phyloP scores from a whole-genome alignment of 2,329 filamentous ascomycete species.

The Colletotrichum abscissum region DNA sequence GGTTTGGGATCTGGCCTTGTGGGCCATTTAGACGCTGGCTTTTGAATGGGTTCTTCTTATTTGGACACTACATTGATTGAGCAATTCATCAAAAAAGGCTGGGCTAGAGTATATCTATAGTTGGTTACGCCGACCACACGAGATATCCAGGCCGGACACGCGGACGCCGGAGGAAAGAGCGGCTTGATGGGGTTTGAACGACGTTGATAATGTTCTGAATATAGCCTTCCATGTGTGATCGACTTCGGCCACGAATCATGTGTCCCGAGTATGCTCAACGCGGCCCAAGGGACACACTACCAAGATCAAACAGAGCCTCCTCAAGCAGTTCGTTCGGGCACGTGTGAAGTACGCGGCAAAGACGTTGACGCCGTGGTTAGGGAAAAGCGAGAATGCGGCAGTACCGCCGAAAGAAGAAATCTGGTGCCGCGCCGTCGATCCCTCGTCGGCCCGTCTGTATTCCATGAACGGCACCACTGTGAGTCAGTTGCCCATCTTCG shows the following conservation, averaged over 20 bases:
- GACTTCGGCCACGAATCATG: not conserved
- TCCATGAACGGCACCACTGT: not conserved
- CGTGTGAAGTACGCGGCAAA: not conserved
- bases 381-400: not conserved
- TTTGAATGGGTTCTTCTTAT: not conserved
- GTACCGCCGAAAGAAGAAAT: not conserved
- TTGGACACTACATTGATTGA: not conserved
- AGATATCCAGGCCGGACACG: not conserved
- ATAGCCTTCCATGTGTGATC: not conserved
- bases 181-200: not conserved
- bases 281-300: not conserved
- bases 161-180: too few species aligned
- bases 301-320: not conserved
- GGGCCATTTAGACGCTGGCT: not conserved
- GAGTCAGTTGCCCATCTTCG: slow-evolving; percentile 30
- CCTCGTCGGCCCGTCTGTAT: not conserved
- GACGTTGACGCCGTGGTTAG: not conserved
- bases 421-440: not conserved
- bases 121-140: not conserved
- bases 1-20: not conserved
- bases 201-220: not conserved
- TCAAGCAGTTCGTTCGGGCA: not conserved
- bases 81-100: not conserved
- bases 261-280: not conserved
- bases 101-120: not conserved